Percentiles rank a stretch among this genome's conserved stretches.
These are phyloP conservation scores for Cladosporium sp. DNA, from an alignment of 2,329 filamentous ascomycete species.

Conservation along the genomic window DNA sequence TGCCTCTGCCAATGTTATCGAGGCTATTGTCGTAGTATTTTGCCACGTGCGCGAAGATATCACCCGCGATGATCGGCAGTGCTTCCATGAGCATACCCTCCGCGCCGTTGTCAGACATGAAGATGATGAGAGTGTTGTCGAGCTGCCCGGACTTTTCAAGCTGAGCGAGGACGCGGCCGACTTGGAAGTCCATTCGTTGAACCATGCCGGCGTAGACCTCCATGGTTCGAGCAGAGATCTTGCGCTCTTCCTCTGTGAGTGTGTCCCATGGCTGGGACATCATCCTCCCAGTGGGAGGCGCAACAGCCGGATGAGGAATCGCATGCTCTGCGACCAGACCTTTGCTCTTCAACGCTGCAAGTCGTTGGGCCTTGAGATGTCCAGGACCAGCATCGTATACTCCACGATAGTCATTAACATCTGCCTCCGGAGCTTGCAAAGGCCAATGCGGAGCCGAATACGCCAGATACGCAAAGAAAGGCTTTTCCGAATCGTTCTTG, in stretches of 20 bases:
- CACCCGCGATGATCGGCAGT: background rate
- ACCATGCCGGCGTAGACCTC: conserved; percentile 34
- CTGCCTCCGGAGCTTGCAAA: conserved; percentile 31
- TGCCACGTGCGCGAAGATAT: conserved; percentile 26
- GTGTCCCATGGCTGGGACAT: conserved; percentile 23
- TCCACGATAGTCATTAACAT: conserved; percentile 25
- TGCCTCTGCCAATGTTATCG: conserved; percentile 38
- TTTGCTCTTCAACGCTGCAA: conserved; percentile 28
- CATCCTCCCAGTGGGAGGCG: conserved; percentile 18
- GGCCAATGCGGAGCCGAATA: conserved; percentile 37
- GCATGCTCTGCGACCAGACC: conserved; percentile 28
- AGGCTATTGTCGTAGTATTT: conserved; percentile 42
- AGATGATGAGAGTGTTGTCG: conserved; percentile 41
- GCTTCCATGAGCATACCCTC: conserved; percentile 29
- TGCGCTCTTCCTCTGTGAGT: conserved; percentile 33
- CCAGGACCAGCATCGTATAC: conserved; percentile 33
- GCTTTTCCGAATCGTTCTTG: conserved; percentile 26
- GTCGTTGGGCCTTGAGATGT: conserved; percentile 25
- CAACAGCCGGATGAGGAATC: conserved; percentile 24
- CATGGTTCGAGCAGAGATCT: conserved; percentile 32
- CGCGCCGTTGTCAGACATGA: conserved; percentile 43
- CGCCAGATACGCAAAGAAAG: conserved; percentile 35
- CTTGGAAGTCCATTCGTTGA: conserved; percentile 33
- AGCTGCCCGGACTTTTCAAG: conserved; percentile 34
- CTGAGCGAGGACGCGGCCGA: conserved; percentile 37